Evolutionary conservation across 2,329 filamentous ascomycete genomes (phyloP).

Genomic region (Diplodia corticola): DNA sequence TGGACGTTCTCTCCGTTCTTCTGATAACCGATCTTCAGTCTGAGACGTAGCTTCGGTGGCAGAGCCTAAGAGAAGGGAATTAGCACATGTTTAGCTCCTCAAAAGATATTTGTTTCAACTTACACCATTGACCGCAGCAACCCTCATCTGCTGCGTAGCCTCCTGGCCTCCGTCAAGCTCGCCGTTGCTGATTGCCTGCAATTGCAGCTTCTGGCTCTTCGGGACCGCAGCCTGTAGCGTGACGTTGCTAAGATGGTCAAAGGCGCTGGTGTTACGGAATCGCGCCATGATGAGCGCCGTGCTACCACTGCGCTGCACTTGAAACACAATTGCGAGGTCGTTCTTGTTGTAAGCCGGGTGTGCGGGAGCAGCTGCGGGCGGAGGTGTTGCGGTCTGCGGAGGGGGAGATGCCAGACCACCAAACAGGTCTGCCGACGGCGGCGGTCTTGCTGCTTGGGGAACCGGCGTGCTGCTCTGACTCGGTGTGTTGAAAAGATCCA

Average conservation of each 20-base stretch:
- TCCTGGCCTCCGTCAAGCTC: conserved; percentile 77
- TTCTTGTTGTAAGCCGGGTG: conserved; percentile 85
- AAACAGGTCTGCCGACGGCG: conserved; percentile 44
- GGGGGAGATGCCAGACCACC: conserved; percentile 50
- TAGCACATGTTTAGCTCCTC: neutral
- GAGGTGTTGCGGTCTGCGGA: conserved; percentile 45
- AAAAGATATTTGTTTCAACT: conserved; percentile 51
- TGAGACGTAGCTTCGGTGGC: conserved; percentile 69
- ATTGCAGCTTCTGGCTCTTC: conserved; percentile 90
- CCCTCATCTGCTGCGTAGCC: conserved; percentile 87
- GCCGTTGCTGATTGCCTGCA: conserved; percentile 82
- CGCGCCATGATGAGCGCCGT: conserved; percentile 78
- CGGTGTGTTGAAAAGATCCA: conserved; percentile 75
- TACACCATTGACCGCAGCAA: conserved; percentile 80
- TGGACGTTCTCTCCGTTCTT: conserved; percentile 71
- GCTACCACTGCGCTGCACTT: conserved; percentile 79
- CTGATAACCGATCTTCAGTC: conserved; percentile 79
- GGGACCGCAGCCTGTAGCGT: conserved; percentile 93
- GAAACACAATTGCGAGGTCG: conserved; percentile 75
- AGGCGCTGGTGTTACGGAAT: conserved; percentile 75
- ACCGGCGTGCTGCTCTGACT: conserved; percentile 46
- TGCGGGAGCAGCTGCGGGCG: conserved; percentile 47
- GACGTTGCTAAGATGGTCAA: conserved; percentile 68
- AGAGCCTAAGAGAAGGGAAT: conserved; percentile 54
- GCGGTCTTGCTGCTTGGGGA: conserved; percentile 40